Evolutionary conservation across 352 stramenopile genomes (phyloP), one percentile per base, ranked within the genome.

Genomic region (Phytophthora capsici): DNA sequence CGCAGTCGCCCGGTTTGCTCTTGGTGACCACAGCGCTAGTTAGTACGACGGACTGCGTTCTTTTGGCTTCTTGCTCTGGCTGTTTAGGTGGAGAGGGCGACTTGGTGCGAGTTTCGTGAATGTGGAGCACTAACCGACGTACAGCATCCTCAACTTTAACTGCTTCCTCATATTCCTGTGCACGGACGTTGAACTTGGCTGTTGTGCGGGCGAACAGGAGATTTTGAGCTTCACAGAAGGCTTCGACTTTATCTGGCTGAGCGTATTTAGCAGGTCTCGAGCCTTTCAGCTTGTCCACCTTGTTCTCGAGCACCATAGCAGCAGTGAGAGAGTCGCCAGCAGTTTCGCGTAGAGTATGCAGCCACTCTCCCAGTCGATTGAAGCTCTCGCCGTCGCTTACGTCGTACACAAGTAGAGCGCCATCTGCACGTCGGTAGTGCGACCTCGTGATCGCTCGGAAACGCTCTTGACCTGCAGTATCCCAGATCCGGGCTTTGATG

Each of bases 271-370:
- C 30, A 2, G 62, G 44, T 20, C 56, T 32, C 6, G 47, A 16
- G 9, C 25, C 13, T 63, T 58, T 61, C 7, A 90, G 58, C 58
- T 84, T 78, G 69, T 98, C 93, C 26, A 85, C 80, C 69, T 98
- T 98, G 84, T 98, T 98, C 54, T 96, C 93, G 3, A 94, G 70
- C 25, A 98, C 93, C 65, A 89, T 88, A 53, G 96, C 90, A 13
- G 74, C 73, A 40, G 87, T 83, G 47, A 98, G 92, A 12, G 90
- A 93, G 14, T 93, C 80, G 10, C 84, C 90, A 8, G 91, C 86
- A 3, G 93, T 93, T 48, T 97, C 86, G 4, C 79, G 78, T 7
- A 97, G 69, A 25, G 96, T 94, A 50, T 88, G 82, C 2, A 97
- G 83, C 93, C 92, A 98, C 44, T 93, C 91, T 13, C 82, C 73